These are phyloP conservation scores for Apocynum venetum DNA, from an alignment of 257 asterid genomes.

Conservation along the genomic window DNA sequence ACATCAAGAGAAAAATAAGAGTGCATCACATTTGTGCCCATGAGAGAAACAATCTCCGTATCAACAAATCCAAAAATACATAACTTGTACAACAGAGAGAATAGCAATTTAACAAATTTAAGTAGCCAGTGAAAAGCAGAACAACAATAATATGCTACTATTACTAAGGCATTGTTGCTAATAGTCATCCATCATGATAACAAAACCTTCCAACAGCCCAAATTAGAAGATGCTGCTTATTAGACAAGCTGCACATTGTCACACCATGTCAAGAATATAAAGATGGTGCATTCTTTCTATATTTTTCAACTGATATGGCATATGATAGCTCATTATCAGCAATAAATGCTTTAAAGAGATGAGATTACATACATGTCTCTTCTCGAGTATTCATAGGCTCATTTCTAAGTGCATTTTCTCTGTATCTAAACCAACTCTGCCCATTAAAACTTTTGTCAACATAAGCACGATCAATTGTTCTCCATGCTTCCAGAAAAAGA, in stretches of 20 bases:
- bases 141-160: neutral
- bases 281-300: neutral
- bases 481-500: constrained; percentile 97
- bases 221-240: neutral
- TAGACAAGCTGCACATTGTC: constrained; percentile 1
- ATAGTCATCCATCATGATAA: neutral
- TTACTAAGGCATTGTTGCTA: neutral
- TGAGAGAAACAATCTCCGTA: neutral
- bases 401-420: constrained; percentile 85
- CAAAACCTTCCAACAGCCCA: neutral
- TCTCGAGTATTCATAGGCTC: constrained; percentile 93
- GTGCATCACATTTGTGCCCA: neutral
- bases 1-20: neutral
- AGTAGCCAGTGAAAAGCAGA: neutral
- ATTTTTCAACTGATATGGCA: neutral
- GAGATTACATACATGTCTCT: constrained; percentile 70
- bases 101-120: too few relatives aligned
- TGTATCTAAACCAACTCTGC: constrained; percentile 96
- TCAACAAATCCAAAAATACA: neutral
- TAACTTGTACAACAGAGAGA: neutral
- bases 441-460: constrained; percentile 93
- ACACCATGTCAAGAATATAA: neutral
- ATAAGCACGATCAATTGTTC: constrained; percentile 93
- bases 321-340: neutral
- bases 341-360: neutral